Conservation (phyloP, 495 filamentous ascomycete genomes). For the Parmelia sp. region DNA sequence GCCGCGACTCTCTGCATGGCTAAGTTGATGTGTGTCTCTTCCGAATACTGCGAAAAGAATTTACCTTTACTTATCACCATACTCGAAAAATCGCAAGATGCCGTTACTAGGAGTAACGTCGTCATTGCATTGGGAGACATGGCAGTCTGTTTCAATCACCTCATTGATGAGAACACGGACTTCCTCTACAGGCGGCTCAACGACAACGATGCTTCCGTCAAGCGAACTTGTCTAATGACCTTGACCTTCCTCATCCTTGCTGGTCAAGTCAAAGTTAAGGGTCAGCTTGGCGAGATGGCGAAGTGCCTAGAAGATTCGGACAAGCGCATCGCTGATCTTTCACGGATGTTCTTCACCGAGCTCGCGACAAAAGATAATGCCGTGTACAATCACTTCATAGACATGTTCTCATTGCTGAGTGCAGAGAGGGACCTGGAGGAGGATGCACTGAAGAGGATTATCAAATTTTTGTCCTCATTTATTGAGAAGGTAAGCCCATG, state of each 20-base stretch:
- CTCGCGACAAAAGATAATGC: constrained; percentile 96
- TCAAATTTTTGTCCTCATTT: constrained; percentile 90
- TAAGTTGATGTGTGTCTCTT: constrained; percentile 94
- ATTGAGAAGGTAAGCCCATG: constrained; percentile 77
- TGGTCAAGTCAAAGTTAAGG: constrained; percentile 98
- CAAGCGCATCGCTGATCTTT: constrained; percentile 85
- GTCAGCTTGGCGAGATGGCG: constrained; percentile 98
- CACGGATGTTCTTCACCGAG: constrained; percentile 98
- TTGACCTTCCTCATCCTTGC: constrained; percentile 95
- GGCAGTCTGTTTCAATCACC: constrained; percentile 98
- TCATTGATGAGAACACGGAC: constrained; percentile 98
- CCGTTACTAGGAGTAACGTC: constrained; percentile 87
- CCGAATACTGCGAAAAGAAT: constrained; percentile 92
- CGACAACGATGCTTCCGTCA: constrained; percentile 81
- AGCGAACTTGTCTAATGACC: constrained; percentile 97
- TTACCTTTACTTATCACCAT: constrained; percentile 94
- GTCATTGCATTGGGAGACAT: constrained; percentile 97
- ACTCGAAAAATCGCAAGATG: constrained; percentile 84
- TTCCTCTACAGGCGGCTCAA: constrained; percentile 92
- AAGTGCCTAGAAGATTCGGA: constrained; percentile 96
- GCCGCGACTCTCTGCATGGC: constrained; percentile 94
- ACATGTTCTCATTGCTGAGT: constrained; percentile 93
- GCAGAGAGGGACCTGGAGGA: constrained; percentile 77
- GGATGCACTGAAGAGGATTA: constrained; percentile 71
- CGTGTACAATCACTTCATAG: constrained; percentile 98